phyloP scores from a whole-genome alignment of 306 rosid species.

The Medicago lupulina region DNA sequence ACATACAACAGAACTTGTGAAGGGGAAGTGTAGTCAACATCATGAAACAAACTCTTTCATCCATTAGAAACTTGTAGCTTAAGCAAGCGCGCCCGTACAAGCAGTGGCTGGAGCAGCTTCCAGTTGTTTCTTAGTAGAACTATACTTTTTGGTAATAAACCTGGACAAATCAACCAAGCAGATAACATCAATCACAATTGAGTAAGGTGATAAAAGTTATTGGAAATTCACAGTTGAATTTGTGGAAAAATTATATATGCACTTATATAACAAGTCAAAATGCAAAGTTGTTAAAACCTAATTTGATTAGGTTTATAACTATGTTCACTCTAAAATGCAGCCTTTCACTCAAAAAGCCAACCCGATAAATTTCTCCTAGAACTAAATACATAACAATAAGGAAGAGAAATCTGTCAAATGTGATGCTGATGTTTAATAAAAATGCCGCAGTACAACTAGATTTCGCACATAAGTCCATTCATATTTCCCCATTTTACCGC shows the following conservation, averaged over 20 bases:
- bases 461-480: neutral
- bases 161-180: conserved; percentile 55
- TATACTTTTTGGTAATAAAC: conserved; percentile 86
- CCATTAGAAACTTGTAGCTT: conserved; percentile 41
- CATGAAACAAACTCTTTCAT: conserved; percentile 34
- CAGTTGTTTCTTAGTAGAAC: conserved; percentile 73
- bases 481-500: neutral
- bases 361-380: neutral
- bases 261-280: neutral
- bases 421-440: neutral
- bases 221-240: neutral
- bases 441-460: too few species aligned
- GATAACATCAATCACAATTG: conserved; percentile 3
- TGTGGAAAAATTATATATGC: neutral
- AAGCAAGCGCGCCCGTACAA: conserved; percentile 81
- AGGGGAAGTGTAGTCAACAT: conserved; percentile 40
- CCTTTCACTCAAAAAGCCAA: neutral
- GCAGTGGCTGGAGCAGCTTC: conserved; percentile 74
- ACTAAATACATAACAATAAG: neutral
- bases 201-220: neutral
- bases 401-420: neutral
- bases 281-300: neutral
- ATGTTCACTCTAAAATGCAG: neutral
- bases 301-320: neutral
- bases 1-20: conserved; percentile 42